phyloP scores from a whole-genome alignment of 73 alveolate species.

The Diophrys appendiculata region DNA sequence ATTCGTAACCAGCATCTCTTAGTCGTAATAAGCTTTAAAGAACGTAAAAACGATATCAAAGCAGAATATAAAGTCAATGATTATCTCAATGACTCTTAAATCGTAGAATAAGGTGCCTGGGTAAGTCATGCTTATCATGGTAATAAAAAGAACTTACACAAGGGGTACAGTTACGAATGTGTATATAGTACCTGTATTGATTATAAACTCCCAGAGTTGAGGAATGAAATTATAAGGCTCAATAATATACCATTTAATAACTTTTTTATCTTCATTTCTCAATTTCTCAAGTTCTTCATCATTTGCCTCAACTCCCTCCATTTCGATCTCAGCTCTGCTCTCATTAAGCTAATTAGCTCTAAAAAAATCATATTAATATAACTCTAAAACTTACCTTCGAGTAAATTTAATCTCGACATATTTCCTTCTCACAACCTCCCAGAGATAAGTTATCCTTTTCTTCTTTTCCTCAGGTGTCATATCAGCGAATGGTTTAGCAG shows the following conservation, averaged over 20 bases:
- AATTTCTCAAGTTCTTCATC: not conserved
- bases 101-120: not conserved
- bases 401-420: slow-evolving; percentile 7
- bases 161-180: slow-evolving; percentile 30
- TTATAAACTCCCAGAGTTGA: slow-evolving; percentile 33
- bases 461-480: slow-evolving; percentile 24
- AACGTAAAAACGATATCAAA: slow-evolving; percentile 34
- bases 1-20: not conserved
- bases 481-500: no score
- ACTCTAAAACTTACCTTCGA: slow-evolving; percentile 1
- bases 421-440: slow-evolving; percentile 17
- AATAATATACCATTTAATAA: slow-evolving; percentile 26
- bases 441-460: slow-evolving; percentile 12
- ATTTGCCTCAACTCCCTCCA: not conserved
- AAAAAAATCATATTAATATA: not conserved
- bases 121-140: not conserved
- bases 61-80: slow-evolving; percentile 19
- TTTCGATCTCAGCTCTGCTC: not conserved
- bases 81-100: slow-evolving; percentile 14
- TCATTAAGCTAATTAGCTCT: slow-evolving; percentile 9
- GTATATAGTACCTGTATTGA: slow-evolving; percentile 37
- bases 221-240: slow-evolving; percentile 19
- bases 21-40: slow-evolving; percentile 13
- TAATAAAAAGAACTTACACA: slow-evolving; percentile 26
- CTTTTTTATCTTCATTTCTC: not conserved